A percentile compares a stretch with the other conserved stretches of the same genome.
Conservation (phyloP, 371 early-diverging fungal genomes). For the Coemansia sp. region DNA sequence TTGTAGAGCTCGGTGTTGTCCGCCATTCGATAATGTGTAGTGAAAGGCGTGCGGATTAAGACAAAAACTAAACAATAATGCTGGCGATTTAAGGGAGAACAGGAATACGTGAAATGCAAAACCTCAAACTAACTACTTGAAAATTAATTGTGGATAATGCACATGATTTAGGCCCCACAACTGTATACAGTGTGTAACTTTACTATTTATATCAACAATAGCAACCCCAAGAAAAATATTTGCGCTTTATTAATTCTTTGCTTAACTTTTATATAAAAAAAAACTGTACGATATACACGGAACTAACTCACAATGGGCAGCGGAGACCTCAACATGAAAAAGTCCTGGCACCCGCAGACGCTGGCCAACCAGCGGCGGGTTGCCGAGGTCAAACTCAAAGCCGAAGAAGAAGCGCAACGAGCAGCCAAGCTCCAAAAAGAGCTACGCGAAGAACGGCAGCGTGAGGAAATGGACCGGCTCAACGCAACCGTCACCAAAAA, state of each 20-base stretch:
- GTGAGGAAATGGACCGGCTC: slow-evolving; percentile 79
- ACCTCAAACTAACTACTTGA: background rate
- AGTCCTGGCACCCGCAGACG: slow-evolving; percentile 95
- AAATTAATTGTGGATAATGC: background rate
- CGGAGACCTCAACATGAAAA: slow-evolving; percentile 76
- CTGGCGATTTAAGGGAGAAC: background rate
- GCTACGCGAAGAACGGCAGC: slow-evolving; percentile 82
- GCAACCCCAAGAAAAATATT: background rate
- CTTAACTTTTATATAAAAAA: too few species aligned
- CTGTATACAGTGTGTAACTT: background rate
- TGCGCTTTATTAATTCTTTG: too few species aligned
- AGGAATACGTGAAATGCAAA: background rate
- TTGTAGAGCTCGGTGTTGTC: slow-evolving; percentile 44
- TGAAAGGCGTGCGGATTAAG: background rate
- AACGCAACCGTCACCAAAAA: slow-evolving; percentile 55
- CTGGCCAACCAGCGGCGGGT: slow-evolving; percentile 87
- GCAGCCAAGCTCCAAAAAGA: slow-evolving; percentile 89
- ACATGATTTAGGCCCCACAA: background rate
- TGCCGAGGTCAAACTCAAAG: slow-evolving; percentile 85
- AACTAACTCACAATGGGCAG: slow-evolving; percentile 33
- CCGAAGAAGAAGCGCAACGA: slow-evolving; percentile 81
- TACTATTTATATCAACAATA: background rate
- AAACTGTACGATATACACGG: background rate
- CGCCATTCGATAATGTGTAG: slow-evolving; percentile 11
- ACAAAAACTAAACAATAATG: background rate